These are phyloP conservation scores for Pinus albicaulis DNA, from an alignment of 75 land plant species.

Conservation along the genomic window DNA sequence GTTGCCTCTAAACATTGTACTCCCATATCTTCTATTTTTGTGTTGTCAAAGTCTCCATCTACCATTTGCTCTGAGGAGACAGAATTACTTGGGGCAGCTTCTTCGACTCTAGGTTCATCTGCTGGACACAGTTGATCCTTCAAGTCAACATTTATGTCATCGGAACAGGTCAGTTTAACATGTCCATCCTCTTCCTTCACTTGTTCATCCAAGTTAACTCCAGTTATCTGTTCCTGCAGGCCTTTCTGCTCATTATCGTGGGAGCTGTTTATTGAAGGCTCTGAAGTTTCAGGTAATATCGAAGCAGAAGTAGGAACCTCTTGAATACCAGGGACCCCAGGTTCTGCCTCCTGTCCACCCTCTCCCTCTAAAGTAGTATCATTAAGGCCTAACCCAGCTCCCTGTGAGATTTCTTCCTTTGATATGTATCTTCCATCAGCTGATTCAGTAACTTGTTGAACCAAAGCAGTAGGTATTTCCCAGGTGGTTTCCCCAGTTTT, in stretches of 20 bases:
- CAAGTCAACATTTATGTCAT: background rate
- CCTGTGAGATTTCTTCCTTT: constrained; percentile 1
- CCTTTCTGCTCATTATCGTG: background rate
- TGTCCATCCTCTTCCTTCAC: constrained; percentile 4
- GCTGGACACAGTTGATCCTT: background rate
- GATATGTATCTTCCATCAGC: background rate
- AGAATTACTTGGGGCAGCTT: background rate
- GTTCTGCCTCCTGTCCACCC: background rate
- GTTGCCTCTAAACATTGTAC: constrained; percentile 5
- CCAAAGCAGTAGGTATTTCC: constrained; percentile 59
- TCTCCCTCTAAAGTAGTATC: background rate
- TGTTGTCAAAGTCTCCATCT: background rate
- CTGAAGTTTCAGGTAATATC: background rate
- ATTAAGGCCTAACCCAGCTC: background rate
- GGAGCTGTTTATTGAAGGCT: background rate
- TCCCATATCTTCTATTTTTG: constrained; percentile 3
- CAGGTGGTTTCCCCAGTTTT: constrained; percentile 93
- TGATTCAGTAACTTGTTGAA: constrained; percentile 7
- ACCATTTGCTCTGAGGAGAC: background rate
- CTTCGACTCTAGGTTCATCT: background rate
- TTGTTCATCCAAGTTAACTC: background rate
- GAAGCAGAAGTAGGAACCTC: background rate
- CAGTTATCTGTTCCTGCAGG: background rate
- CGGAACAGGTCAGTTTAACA: background rate
- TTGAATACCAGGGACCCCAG: constrained; percentile 2